A percentile compares a stretch with the other conserved stretches of the same genome.
Conservation (phyloP, 2,329 filamentous ascomycete species). For the Lojkania enalia region DNA sequence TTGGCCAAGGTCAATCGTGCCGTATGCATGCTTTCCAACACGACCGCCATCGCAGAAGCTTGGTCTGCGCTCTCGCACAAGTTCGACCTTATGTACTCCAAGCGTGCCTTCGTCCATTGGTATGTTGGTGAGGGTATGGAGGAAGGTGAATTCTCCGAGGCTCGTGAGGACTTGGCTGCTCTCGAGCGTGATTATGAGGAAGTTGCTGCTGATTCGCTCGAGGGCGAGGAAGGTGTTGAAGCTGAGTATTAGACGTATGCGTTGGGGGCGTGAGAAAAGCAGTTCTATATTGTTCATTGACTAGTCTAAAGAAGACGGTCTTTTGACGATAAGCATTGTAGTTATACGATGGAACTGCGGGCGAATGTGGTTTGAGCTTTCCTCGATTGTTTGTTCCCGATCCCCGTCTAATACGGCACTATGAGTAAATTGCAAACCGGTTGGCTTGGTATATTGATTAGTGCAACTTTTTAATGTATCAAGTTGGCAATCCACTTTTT, state of each 20-base stretch:
- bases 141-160: slow-evolving; percentile 99
- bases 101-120: slow-evolving; percentile 99
- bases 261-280: slow-evolving; percentile 16
- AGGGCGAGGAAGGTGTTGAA: slow-evolving; percentile 81
- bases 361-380: no score
- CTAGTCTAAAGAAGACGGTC: no score
- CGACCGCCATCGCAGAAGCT: slow-evolving; percentile 96
- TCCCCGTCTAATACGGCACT: no score
- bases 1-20: slow-evolving; percentile 97
- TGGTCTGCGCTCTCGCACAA: slow-evolving; percentile 96
- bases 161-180: slow-evolving; percentile 95
- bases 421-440: no score
- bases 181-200: slow-evolving; percentile 99
- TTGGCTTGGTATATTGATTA: no score
- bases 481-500: no score
- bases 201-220: slow-evolving; percentile 91
- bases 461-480: no score
- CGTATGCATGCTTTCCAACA: slow-evolving; percentile 99
- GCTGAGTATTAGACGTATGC: slow-evolving; percentile 78
- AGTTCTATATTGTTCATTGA: slow-evolving; percentile 32
- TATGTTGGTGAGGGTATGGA: slow-evolving; percentile 99
- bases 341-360: no score
- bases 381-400: no score
- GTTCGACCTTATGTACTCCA: slow-evolving; percentile 99
- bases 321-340: no score